These are phyloP conservation scores for Phytopythium chamaehyphon DNA, from an alignment of 352 stramenopile genomes.

Conservation along the genomic window DNA sequence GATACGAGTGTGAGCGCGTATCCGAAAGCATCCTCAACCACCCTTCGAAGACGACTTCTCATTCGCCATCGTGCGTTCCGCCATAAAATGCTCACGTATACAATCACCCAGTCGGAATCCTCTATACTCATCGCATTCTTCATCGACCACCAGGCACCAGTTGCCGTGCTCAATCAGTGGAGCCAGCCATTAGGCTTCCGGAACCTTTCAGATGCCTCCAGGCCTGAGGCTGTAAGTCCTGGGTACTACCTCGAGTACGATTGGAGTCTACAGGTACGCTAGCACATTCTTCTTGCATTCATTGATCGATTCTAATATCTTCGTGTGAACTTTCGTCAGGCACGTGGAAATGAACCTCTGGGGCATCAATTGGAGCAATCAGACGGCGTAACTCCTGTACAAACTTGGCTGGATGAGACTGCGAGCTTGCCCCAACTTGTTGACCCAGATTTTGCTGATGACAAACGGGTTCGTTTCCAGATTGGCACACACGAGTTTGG, in stretches of 20 bases:
- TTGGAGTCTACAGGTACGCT: conserved; percentile 54
- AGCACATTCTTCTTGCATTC: no score
- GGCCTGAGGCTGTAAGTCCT: conserved; percentile 47
- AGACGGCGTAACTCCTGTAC: conserved; percentile 3
- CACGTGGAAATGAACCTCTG: conserved; percentile 3
- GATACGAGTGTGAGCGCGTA: conserved; percentile 25
- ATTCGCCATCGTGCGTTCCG: conserved; percentile 40
- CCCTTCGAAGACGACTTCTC: conserved; percentile 46
- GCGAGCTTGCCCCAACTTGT: conserved; percentile 5
- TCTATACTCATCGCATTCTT: conserved; percentile 67
- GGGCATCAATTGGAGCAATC: neutral
- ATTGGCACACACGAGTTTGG: conserved; percentile 51
- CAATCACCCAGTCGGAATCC: conserved; percentile 38
- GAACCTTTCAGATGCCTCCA: conserved; percentile 35
- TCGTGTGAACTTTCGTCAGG: no score
- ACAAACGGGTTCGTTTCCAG: conserved; percentile 52
- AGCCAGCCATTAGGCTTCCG: conserved; percentile 41
- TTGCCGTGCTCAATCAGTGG: conserved; percentile 71
- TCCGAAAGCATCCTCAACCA: conserved; percentile 36
- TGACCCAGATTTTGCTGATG: conserved; percentile 1
- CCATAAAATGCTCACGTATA: conserved; percentile 73
- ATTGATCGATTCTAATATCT: no score
- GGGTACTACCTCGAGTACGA: conserved; percentile 74
- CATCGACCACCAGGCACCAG: conserved; percentile 54
- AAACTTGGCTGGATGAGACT: conserved; percentile 36